Evolutionary conservation across 495 filamentous ascomycete species (phyloP), one percentile per base, ranked within the genome.

Genomic region (Penicillium chermesinum): DNA sequence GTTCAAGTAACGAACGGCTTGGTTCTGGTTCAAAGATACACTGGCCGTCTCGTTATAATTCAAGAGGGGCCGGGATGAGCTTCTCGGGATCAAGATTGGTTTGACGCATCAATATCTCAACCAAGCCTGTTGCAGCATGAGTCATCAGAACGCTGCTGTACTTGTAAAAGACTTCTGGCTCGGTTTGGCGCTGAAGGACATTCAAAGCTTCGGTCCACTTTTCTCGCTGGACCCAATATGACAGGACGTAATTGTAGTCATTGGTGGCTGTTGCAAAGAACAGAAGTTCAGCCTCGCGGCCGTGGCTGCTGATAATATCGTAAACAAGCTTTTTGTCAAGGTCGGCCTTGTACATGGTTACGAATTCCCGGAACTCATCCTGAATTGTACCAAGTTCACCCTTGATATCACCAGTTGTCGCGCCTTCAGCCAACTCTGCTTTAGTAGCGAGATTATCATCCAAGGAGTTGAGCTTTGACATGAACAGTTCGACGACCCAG

Each of bases 211-310:
- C 88, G n/a, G 79, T 64, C 93, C 93, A 98, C 54, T 89, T 82
- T 66, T 96, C 93, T 46, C 93, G 79, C 64, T 96, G 94, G 18
- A 96, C 85, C 94, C 94, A 98, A 71, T 98, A 98, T 0, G 87
- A 84, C 15, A 98, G 74, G 22, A 96, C 90, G 58, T 91, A 97
- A 62, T 93, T 93, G 70, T 91, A 84, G 64, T 98, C 93, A 55
- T 90, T 85, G 20, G 90, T 75, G 16, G 82, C 82, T 41, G 86
- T 88, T 8, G 93, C 93, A 68, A 89, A 97, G 69, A 81, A 89
- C 1, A 98, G 78, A 10, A 98, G 70, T 62, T 98, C 94, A 57
- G 89, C 84, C 67, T 96, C 91, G 14, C 93, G 80, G 27, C 90
- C 94, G 62, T 98, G 94, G 50, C 88, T 93, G 62, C 89, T 91